A percentile compares a stretch with the other conserved stretches of the same genome.
phyloP scores from a whole-genome alignment of 2,329 filamentous ascomycete species.

The Fusarium armeniacum region DNA sequence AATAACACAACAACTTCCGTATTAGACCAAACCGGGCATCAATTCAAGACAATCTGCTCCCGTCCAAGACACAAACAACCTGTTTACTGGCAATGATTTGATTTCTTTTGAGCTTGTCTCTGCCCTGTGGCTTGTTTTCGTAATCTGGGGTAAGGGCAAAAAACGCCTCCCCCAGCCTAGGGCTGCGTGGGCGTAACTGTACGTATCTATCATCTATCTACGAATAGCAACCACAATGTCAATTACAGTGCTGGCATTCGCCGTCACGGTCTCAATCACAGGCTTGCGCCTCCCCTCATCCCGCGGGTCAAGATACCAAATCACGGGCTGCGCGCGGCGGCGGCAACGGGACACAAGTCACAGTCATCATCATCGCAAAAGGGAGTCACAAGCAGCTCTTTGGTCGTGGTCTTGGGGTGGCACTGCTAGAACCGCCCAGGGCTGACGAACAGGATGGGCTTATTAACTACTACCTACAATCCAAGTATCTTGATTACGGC shows the following conservation, averaged over 20 bases:
- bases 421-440: conserved; percentile 31
- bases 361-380: conserved; percentile 36
- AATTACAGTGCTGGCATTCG: conserved; percentile 34
- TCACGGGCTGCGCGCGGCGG: conserved; percentile 37
- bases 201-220: not conserved
- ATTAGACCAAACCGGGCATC: conserved; percentile 22
- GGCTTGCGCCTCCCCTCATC: conserved; percentile 21
- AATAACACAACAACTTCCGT: conserved; percentile 14
- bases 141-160: conserved; percentile 37
- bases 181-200: not conserved
- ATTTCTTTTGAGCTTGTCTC: conserved; percentile 22
- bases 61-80: conserved; percentile 37
- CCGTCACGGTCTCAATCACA: conserved; percentile 31
- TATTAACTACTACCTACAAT: conserved; percentile 17
- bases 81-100: conserved; percentile 25
- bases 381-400: conserved; percentile 34
- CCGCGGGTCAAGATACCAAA: conserved; percentile 31
- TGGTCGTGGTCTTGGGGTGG: conserved; percentile 1
- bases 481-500: conserved; percentile 31
- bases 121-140: conserved; percentile 33
- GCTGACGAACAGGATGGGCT: conserved; percentile 24
- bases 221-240: conserved; percentile 30
- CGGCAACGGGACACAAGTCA: conserved; percentile 34
- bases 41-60: conserved; percentile 37
- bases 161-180: conserved; percentile 28